Base-by-base conservation (phyloP, 805 yeast species). In the Wickerhamomyces chambardii region DNA sequence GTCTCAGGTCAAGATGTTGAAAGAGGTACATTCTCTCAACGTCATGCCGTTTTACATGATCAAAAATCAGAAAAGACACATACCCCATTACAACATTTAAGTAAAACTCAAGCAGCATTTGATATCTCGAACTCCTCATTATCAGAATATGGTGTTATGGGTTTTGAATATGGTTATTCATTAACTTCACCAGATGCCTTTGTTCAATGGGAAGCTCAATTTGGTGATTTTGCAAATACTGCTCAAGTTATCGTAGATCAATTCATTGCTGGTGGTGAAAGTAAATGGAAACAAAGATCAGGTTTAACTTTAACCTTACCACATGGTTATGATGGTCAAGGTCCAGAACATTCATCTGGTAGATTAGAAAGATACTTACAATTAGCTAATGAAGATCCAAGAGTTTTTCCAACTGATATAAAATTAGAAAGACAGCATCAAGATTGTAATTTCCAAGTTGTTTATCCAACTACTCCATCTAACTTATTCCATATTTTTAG, bases 291-390 rank as follows among this genome's bases (percentile, higher is more conserved):
- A 61, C 98, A 92, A 73, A 84, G 99, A 67, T 85, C 96, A 12
- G 99, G 99, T 60, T 59, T 92, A 40, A 95, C 92, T 28, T 66
- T 92, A 50, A 85, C 97, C 4, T 73, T 92, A 64, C 99, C 99
- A 39, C 99, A 92, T 61, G 99, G 99, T 68, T 92, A 89, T 62
- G 99, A 92, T 61, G 99, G 99, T 48, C 98, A 92, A 70, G 99
- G 99, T 55, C 97, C 99, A 47, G 99, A 92, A 70, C 99, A 92
- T 67, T 92, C 98, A 19, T 84, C 95, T 38, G 97, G 95, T 54
- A 82, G 97, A 74, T 64, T 92, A 36, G 99, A 92, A 70, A 81
- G 99, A 70, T 92, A 87, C 68, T 73, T 92, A 63, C 95, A 85
- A 69, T 66, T 92, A 57, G 82, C 95, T 56, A 89, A 89, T 59